Base-by-base conservation (phyloP, 768 basidiomycete genomes). In the Pseudohyphozyma bogoriensis region DNA sequence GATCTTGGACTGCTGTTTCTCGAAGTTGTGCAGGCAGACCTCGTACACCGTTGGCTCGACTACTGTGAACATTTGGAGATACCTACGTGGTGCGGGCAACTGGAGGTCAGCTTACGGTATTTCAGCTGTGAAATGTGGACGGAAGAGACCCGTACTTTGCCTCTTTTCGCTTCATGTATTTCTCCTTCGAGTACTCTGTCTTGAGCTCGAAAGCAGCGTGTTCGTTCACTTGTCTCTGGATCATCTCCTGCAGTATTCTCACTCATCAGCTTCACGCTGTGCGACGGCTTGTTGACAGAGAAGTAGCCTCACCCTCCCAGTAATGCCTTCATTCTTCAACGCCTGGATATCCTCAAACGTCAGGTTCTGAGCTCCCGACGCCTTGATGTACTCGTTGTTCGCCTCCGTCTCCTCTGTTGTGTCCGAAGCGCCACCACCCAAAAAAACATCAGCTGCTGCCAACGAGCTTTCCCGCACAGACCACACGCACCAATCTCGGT, bases 151-250 rank as follows among this genome's bases (percentile, higher is more conserved):
- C 84, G 66, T 71, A 93, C 92, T 97, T 99, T 58, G 88, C 90
- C 76, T 92, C 89, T 74, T 99, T 99, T 40, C 89, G 80, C 73
- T 92, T 93, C 73, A 82, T 86, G 75, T 96, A 99, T 73, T 99
- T 99, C 70, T 97, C 92, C 74, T 99, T 97, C 75, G 88, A 91
- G 74, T 92, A 97, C 74, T 93, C 95, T 1, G 92, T 97, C 75
- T 97, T 97, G 51, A 97, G 77, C 15, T 84, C 83, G 73, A 87
- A 99, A 68, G 88, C 87, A 33, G 87, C 85, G 69, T 97, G 93
- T 69, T 85, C 82, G 68, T 89, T 89, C 50, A 96, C 93, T 74
- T 97, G 93, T 73, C 79, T 84, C 71, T 87, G 84, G 72, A 97
- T 93, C 55, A 99, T 96, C 69, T 96, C 92, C 85, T 95, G 76